Percentiles rank a stretch among this genome's conserved stretches.
Evolutionary conservation across 164 flowering plant genomes (phyloP).

Genomic region (Aristolochia californica): DNA sequence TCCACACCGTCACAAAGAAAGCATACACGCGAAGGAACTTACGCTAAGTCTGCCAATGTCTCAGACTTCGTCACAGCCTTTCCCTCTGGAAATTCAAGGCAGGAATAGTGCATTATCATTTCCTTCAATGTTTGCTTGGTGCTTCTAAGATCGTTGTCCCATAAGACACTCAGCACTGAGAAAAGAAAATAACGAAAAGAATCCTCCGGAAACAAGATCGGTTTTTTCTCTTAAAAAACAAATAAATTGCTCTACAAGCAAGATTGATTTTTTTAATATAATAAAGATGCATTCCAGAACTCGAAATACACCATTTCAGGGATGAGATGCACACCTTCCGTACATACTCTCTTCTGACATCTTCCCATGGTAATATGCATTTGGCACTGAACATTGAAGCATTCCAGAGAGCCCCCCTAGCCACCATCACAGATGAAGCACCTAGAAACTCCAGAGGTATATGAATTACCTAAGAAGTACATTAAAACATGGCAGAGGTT

Average conservation of each 20-base stretch:
- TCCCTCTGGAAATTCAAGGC: conserved; percentile 72
- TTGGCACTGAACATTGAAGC: conserved; percentile 70
- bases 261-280: not conserved
- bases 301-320: not conserved
- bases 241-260: too few species aligned
- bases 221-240: not conserved
- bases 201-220: not conserved
- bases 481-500: not conserved
- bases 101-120: conserved; percentile 65
- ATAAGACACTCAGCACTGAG: conserved; percentile 60
- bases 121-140: conserved; percentile 85
- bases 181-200: not conserved
- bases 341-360: conserved; percentile 66
- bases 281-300: not conserved
- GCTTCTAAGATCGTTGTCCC: conserved; percentile 85
- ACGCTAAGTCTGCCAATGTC: conserved; percentile 69
- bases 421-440: conserved; percentile 87
- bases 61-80: conserved; percentile 59
- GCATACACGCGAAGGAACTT: conserved; percentile 22
- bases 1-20: too few species aligned
- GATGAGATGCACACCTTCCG: conserved; percentile 41
- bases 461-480: not conserved
- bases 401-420: conserved; percentile 95
- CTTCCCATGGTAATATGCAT: conserved; percentile 68
- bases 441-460: conserved; percentile 27